phyloP scores from a whole-genome alignment of 2,329 filamentous ascomycete species.

The Colletotrichum orchidophilum region DNA sequence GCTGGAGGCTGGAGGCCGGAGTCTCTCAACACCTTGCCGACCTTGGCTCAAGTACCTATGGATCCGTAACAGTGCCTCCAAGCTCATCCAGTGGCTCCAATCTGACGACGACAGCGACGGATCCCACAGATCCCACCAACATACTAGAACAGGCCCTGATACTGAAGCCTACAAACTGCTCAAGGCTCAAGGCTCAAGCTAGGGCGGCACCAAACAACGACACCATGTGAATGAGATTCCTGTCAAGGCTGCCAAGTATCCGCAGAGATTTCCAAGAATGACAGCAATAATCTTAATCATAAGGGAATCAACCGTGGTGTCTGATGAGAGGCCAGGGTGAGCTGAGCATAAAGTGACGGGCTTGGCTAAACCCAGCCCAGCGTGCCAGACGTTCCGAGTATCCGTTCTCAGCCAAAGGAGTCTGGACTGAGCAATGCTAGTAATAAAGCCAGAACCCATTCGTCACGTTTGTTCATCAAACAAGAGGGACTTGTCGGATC shows the following conservation, averaged over 20 bases:
- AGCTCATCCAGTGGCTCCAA: not conserved
- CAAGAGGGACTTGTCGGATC: not conserved
- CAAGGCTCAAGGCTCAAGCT: too few relatives aligned
- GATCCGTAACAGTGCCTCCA: not conserved
- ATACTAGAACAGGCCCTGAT: not conserved
- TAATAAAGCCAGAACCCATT: not conserved
- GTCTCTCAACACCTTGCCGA: not conserved
- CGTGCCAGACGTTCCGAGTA: constrained; percentile 25
- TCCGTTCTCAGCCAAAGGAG: constrained; percentile 19
- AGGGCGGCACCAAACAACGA: not conserved
- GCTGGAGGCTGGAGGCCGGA: not conserved
- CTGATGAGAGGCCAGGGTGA: not conserved
- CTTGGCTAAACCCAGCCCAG: constrained; percentile 24
- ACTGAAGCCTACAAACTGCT: not conserved
- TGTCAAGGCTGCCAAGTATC: not conserved
- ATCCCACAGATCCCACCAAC: not conserved
- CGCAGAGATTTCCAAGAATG: not conserved
- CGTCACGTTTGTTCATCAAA: not conserved
- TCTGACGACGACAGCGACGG: not conserved
- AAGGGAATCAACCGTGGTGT: not conserved
- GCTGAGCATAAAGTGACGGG: constrained; percentile 10
- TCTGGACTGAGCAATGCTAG: constrained; percentile 5
- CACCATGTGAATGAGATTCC: not conserved
- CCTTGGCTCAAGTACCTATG: not conserved
- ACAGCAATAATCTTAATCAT: not conserved